Conservation (phyloP, 2,329 filamentous ascomycete species). For the Dichotomopilus funicola region DNA sequence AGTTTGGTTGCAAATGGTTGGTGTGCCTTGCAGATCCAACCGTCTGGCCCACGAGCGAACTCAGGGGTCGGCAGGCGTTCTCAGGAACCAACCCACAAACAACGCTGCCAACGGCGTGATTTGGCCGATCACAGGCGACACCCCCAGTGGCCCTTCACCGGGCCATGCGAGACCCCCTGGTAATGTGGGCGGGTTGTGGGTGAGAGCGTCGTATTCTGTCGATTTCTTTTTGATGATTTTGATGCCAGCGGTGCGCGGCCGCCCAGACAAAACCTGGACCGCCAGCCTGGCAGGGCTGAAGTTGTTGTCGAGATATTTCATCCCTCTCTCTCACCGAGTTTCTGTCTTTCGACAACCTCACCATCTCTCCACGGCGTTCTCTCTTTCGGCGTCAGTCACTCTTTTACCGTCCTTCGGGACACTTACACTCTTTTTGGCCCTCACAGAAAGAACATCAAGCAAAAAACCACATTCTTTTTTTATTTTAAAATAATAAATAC, state of each 20-base stretch:
- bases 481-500: neutral
- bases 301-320: neutral
- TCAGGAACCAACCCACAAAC: too few relatives aligned
- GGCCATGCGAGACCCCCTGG: too few relatives aligned
- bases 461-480: slow-evolving; percentile 2
- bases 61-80: too few relatives aligned
- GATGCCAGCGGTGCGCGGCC: neutral
- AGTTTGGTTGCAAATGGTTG: neutral
- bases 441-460: neutral
- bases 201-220: neutral
- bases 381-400: slow-evolving; percentile 10
- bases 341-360: neutral
- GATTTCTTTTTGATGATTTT: neutral
- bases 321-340: neutral
- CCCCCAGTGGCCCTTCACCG: too few relatives aligned
- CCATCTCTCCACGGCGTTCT: neutral
- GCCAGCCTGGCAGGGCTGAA: neutral
- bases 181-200: too few relatives aligned
- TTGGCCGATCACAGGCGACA: too few relatives aligned
- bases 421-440: slow-evolving; percentile 1
- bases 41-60: too few relatives aligned
- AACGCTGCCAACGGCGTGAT: too few relatives aligned
- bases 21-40: neutral
- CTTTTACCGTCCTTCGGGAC: slow-evolving; percentile 5
- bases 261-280: neutral